Base-by-base conservation (phyloP, 768 basidiomycete species). In the Suillus americanus region DNA sequence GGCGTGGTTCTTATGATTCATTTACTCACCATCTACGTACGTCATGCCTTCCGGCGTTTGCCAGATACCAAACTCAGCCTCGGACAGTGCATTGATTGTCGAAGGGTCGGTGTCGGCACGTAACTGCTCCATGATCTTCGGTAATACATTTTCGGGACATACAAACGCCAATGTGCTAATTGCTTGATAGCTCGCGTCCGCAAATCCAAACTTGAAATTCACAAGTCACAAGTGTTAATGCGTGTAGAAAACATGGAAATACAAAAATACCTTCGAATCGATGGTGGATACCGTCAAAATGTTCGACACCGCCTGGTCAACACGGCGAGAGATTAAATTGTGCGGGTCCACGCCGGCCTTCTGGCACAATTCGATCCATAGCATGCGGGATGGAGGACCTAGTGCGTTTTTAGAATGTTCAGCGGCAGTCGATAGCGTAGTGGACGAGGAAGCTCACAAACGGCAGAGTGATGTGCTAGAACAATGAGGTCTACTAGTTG, bases 301-400 rank as follows among this genome's bases (percentile, higher is more conserved):
- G 3, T 80, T 74, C 12, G 77, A 73, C 64, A 92, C 68, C 14
- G 90, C 73, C 9, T 74, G 75, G 63, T 87, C 83, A 2, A 86
- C 51, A 64, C 86, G 79, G 28, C 75, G 78, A 9, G 78, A 79
- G 5, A 91, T 80, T 7, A 92, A 74, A 16, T 84, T 82, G 25
- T 80, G 79, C 2, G 95, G 95, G 71, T 97, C 92, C 5, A 83
- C 71, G 2, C 79, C 73, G 0, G 90, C 87, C 64, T 82, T 84
- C 68, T 92, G 92, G 62, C 90, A 92, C 5, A 92, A 67, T 62
- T 94, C 91, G 64, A 96, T 90, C 95, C 95, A 97, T 1, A 76
- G 14, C 41, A 61, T 60, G 10, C 66, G 65, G 13, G 68, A 66
- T 2, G 68, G 61, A 5, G 46, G 62, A 38, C 72, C 75, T 76